Conservation (phyloP, 345 rosid genomes). For the Theobroma cacao region DNA sequence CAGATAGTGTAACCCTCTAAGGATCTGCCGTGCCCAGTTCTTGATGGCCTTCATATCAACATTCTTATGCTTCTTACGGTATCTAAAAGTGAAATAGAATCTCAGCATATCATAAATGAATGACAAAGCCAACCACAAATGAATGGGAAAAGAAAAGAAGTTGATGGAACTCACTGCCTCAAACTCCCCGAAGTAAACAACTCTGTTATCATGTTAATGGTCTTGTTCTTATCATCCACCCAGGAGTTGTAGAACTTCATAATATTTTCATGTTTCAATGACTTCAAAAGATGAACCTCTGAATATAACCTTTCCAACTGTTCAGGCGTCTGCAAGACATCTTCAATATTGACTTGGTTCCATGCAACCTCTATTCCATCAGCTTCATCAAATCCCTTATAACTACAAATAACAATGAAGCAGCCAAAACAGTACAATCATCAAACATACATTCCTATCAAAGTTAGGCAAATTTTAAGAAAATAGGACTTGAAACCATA, state of each 20-base stretch:
- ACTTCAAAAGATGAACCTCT: conserved; percentile 79
- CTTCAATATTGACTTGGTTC: conserved; percentile 79
- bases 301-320: conserved; percentile 76
- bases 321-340: conserved; percentile 69
- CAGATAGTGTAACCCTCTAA: conserved; percentile 47
- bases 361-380: conserved; percentile 94
- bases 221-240: conserved; percentile 82
- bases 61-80: conserved; percentile 50
- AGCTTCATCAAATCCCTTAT: conserved; percentile 85
- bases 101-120: background rate
- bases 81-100: conserved; percentile 19
- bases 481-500: conserved; percentile 51
- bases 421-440: conserved; percentile 7
- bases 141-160: background rate
- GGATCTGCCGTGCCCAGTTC: conserved; percentile 61
- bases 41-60: conserved; percentile 54
- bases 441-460: background rate
- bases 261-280: conserved; percentile 76
- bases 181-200: conserved; percentile 90
- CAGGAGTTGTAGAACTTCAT: conserved; percentile 75
- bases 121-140: conserved; percentile 7
- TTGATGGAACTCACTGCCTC: conserved; percentile 55
- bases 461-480: conserved; percentile 8
- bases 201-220: conserved; percentile 95
- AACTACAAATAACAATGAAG: conserved; percentile 33